Evolutionary conservation across 2,329 filamentous ascomycete species (phyloP), one percentile per base, ranked within the genome.

Genomic region (Pseudogymnoascus sp.): DNA sequence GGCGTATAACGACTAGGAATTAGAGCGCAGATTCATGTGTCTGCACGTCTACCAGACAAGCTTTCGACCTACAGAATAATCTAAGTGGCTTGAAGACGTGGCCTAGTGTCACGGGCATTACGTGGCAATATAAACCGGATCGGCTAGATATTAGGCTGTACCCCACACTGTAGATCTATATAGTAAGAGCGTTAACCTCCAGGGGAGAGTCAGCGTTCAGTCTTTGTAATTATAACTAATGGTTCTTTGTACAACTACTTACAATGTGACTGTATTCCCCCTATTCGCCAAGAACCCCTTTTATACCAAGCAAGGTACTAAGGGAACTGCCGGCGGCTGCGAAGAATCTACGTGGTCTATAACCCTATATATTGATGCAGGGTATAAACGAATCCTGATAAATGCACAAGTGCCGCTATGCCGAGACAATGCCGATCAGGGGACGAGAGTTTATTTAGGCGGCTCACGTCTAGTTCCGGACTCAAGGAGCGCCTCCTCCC

Each of bases 401-500:
- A 16, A 31, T 53, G 16, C n/a, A 16, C 47, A 31, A 53, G 7
- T 53, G 47, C 47, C 47, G 47, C 7, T 50, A 53, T 53, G 47
- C 47, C 14, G 25, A 10, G 25, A 11, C 47, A 53, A 31, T 53
- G 47, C 47, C 47, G 47, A 31, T 53, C 47, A 50, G 47, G 47
- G 47, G 8, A 3, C 23, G 23, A 31, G 23, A 53, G 23, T 16
- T 53, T 53, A 16, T 53, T 84, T 37, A 53, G 14, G 25, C 25
- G 25, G 47, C 47, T 31, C 14, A 12, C 47, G 28, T 53, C 14
- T 31, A 53, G 25, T 16, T 16, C 47, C 44, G 44, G 44, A 31
- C 23, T 50, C 23, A 50, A 50, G 44, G 44, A 28, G 12, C 4
- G 23, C 44, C 23, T 50, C 44, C 23, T 50, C 44, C 7, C 23